Evolutionary conservation across 441 rosid genomes (phyloP).

Genomic region (Corymbia citriodora): DNA sequence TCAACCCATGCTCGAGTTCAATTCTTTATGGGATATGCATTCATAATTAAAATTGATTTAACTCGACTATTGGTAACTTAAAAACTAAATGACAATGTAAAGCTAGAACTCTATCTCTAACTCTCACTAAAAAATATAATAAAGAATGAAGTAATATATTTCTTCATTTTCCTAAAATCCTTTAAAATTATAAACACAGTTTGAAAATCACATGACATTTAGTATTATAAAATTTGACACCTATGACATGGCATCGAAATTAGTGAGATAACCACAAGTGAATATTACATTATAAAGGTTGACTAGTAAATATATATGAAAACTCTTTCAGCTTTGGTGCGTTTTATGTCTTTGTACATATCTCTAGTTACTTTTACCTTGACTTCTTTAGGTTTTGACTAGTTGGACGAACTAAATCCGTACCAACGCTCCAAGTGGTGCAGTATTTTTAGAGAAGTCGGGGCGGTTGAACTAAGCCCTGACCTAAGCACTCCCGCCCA

Average conservation of each 20-base stretch:
- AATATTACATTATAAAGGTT: not conserved
- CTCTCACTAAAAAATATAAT: not conserved
- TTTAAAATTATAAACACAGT: not conserved
- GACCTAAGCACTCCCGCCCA: not conserved
- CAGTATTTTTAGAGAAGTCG: not conserved
- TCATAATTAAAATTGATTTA: not conserved
- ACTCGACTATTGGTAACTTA: not conserved
- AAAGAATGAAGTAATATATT: not conserved
- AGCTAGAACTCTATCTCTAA: not conserved
- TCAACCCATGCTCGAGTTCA: not conserved
- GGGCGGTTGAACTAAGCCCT: not conserved
- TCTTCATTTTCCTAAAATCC: not conserved
- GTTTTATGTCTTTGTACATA: not conserved
- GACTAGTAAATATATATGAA: not conserved
- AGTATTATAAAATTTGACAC: not conserved
- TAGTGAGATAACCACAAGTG: not conserved
- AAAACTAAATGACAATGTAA: not conserved
- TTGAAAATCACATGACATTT: not conserved
- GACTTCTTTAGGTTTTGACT: not conserved
- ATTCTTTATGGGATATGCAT: not conserved
- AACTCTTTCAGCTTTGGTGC: not conserved
- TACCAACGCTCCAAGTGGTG: not conserved
- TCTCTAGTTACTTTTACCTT: not conserved
- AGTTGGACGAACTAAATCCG: not conserved
- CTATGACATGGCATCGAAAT: not conserved